Conservation (phyloP, 768 basidiomycete species). For the Ramaria rubella region DNA sequence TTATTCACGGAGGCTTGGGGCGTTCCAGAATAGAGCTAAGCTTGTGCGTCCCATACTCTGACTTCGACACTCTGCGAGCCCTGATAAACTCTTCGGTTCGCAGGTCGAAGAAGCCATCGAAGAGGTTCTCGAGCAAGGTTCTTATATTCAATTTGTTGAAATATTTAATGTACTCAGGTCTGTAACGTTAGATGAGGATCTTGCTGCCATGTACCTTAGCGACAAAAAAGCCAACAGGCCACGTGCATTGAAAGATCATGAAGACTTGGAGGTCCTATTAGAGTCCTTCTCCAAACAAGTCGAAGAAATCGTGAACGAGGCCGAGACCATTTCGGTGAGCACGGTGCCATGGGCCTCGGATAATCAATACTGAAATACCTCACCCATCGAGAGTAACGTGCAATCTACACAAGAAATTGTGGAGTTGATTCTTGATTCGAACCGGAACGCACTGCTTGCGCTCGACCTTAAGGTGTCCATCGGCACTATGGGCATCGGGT, state of each 20-base stretch:
- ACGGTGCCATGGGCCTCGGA: neutral
- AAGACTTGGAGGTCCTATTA: slow-evolving; percentile 87
- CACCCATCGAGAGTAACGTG: slow-evolving; percentile 63
- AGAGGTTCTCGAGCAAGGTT: slow-evolving; percentile 87
- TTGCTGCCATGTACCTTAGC: slow-evolving; percentile 92
- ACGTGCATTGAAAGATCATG: slow-evolving; percentile 75
- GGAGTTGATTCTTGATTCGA: slow-evolving; percentile 92
- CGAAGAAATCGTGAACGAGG: slow-evolving; percentile 92
- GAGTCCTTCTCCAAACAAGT: slow-evolving; percentile 96
- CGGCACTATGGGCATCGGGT: slow-evolving; percentile 85
- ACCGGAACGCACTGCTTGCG: slow-evolving; percentile 86
- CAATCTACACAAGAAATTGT: slow-evolving; percentile 98
- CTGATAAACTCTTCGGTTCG: slow-evolving; percentile 4
- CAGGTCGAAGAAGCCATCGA: slow-evolving; percentile 88
- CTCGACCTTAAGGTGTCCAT: slow-evolving; percentile 96
- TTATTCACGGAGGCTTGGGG: slow-evolving; percentile 81
- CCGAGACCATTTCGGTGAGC: slow-evolving; percentile 74
- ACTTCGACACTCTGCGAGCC: neutral
- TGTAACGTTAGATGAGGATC: slow-evolving; percentile 68
- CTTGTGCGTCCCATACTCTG: slow-evolving; percentile 42
- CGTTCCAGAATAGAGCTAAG: slow-evolving; percentile 88
- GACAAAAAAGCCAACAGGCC: slow-evolving; percentile 62
- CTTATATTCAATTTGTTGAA: slow-evolving; percentile 4
- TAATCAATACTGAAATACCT: neutral
- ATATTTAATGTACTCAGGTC: neutral